Evolutionary conservation across 73 alveolate genomes (phyloP).

Genomic region (Tetrahymena borealis): DNA sequence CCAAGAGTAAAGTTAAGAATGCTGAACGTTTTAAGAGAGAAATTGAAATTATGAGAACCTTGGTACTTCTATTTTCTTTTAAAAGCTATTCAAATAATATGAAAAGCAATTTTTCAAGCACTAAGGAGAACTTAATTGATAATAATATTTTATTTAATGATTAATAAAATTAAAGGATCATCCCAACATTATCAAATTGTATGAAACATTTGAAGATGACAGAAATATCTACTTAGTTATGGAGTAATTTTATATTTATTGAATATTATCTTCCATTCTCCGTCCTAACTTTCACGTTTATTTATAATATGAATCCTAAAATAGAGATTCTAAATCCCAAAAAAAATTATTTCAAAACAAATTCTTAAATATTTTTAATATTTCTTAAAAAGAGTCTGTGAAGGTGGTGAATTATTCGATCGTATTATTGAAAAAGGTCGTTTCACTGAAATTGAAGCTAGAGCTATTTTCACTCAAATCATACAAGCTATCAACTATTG

Average conservation of each 20-base stretch:
- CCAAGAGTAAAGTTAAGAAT: conserved; percentile 71
- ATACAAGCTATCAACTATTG: conserved; percentile 67
- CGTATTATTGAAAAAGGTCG: conserved; percentile 55
- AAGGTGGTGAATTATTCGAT: conserved; percentile 55
- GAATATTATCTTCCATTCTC: too few species aligned
- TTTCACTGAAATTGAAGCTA: conserved; percentile 79
- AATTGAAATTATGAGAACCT: conserved; percentile 42
- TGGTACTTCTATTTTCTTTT: conserved; percentile 9
- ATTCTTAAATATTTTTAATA: neutral
- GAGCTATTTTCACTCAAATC: conserved; percentile 56
- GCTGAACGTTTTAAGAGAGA: conserved; percentile 57
- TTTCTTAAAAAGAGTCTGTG: conserved; percentile 6
- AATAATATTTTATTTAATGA: too few species aligned
- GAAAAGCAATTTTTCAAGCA: too few species aligned
- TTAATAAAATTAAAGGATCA: conserved; percentile 23
- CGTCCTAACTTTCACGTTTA: too few species aligned
- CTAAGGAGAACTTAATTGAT: too few species aligned
- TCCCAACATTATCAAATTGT: conserved; percentile 27
- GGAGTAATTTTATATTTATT: conserved; percentile 12
- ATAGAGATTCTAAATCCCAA: too few species aligned
- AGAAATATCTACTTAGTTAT: conserved; percentile 20
- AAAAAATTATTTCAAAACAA: too few species aligned
- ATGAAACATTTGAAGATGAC: conserved; percentile 27
- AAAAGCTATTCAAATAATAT: neutral
- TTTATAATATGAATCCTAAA: too few species aligned